phyloP scores from a whole-genome alignment of 305 asterid genomes.

The Rubia occidens region DNA sequence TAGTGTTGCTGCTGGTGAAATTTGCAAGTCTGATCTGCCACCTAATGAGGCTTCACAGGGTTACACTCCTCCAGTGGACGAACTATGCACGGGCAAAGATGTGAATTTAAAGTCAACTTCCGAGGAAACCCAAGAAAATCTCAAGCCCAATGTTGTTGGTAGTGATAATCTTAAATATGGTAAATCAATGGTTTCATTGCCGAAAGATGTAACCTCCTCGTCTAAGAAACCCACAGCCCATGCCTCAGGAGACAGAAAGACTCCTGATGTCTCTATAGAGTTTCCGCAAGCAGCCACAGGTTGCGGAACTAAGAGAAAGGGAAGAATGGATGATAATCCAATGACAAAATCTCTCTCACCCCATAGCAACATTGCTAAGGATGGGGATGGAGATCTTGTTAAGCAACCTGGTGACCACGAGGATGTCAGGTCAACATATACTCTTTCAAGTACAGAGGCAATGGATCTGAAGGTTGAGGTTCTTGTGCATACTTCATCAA shows the following conservation, averaged over 20 bases:
- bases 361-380: slow-evolving; percentile 21
- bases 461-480: slow-evolving; percentile 21
- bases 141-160: slow-evolving; percentile 15
- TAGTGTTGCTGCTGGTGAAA: slow-evolving; percentile 38
- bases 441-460: slow-evolving; percentile 21
- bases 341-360: slow-evolving; percentile 22
- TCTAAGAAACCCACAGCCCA: slow-evolving; percentile 15
- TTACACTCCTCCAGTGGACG: slow-evolving; percentile 23
- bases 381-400: slow-evolving; percentile 24
- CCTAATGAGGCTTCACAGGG: slow-evolving; percentile 25
- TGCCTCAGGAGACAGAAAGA: slow-evolving; percentile 20
- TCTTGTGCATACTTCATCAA: slow-evolving; percentile 15
- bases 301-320: slow-evolving; percentile 19
- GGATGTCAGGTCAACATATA: slow-evolving; percentile 19
- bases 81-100: slow-evolving; percentile 22
- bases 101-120: slow-evolving; percentile 18
- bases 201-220: slow-evolving; percentile 19
- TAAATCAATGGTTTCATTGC: slow-evolving; percentile 13
- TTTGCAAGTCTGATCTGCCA: slow-evolving; percentile 26
- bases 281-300: slow-evolving; percentile 19
- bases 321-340: slow-evolving; percentile 25
- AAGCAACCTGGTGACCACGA: slow-evolving; percentile 23
- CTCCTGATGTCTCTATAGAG: slow-evolving; percentile 20
- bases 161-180: slow-evolving; percentile 26
- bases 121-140: slow-evolving; percentile 10